Evolutionary conservation across 441 rosid species (phyloP).

Genomic region (Iberis amara): DNA sequence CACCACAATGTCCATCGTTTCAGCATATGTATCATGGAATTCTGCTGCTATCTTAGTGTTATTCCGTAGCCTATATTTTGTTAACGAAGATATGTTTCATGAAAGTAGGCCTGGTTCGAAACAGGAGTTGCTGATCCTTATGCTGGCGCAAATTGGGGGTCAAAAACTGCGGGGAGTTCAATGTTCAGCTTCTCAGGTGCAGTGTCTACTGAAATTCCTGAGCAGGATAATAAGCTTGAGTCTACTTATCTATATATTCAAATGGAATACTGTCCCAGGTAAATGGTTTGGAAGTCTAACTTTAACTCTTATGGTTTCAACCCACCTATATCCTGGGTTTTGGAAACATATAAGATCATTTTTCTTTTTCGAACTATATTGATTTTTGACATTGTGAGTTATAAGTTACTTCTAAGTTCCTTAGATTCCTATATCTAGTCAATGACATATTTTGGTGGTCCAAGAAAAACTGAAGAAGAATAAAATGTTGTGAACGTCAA

Average conservation of each 20-base stretch:
- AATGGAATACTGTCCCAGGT: slow-evolving; percentile 99
- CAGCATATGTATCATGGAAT: neutral
- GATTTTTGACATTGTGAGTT: slow-evolving; percentile 1
- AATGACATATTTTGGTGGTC: slow-evolving; percentile 7
- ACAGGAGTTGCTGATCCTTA: slow-evolving; percentile 68
- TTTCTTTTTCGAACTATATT: neutral
- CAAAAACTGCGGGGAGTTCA: slow-evolving; percentile 71
- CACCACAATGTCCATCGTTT: slow-evolving; percentile 11
- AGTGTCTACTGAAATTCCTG: slow-evolving; percentile 48
- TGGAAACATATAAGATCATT: neutral
- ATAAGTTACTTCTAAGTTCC: slow-evolving; percentile 7
- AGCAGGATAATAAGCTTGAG: slow-evolving; percentile 65
- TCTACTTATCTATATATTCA: slow-evolving; percentile 89
- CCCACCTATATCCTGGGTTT: neutral
- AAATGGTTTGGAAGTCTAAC: slow-evolving; percentile 20
- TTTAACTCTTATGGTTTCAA: slow-evolving; percentile 6
- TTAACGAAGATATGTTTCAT: slow-evolving; percentile 34
- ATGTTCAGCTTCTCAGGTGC: slow-evolving; percentile 50
- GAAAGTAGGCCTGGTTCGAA: slow-evolving; percentile 92
- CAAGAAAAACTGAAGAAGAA: slow-evolving; percentile 1
- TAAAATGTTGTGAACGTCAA: slow-evolving; percentile 1
- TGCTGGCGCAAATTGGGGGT: slow-evolving; percentile 66
- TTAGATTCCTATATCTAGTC: neutral
- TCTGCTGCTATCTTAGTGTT: slow-evolving; percentile 14
- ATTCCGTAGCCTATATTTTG: slow-evolving; percentile 14